phyloP scores from a whole-genome alignment of 768 basidiomycete species.

The Lentinula aciculospora region DNA sequence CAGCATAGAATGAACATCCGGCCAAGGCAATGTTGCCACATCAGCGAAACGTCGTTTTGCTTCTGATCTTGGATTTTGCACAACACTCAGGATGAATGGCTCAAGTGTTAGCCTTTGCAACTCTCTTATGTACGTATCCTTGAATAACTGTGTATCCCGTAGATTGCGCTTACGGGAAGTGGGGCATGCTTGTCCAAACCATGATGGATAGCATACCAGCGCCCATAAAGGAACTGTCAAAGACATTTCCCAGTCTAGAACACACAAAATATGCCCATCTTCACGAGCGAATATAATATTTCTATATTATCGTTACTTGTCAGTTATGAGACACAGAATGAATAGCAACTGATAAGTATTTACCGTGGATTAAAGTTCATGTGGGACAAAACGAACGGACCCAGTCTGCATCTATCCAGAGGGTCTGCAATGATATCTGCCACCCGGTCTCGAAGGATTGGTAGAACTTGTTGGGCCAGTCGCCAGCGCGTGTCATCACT shows the following conservation, averaged over 20 bases:
- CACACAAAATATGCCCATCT: slow-evolving; percentile 14
- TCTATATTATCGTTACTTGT: slow-evolving; percentile 3
- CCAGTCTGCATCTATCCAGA: slow-evolving; percentile 13
- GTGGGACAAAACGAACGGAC: slow-evolving; percentile 18
- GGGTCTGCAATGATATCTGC: slow-evolving; percentile 13
- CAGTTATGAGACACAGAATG: neutral
- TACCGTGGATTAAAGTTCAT: slow-evolving; percentile 16
- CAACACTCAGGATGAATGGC: slow-evolving; percentile 14
- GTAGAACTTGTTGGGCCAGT: slow-evolving; percentile 12
- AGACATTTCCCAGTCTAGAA: slow-evolving; percentile 19
- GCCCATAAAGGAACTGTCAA: slow-evolving; percentile 17
- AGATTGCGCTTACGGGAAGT: slow-evolving; percentile 5
- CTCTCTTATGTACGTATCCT: slow-evolving; percentile 17
- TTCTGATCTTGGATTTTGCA: slow-evolving; percentile 16
- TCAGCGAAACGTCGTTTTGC: slow-evolving; percentile 13
- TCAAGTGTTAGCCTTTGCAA: slow-evolving; percentile 15
- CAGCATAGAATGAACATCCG: slow-evolving; percentile 15
- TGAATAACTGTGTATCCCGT: slow-evolving; percentile 15
- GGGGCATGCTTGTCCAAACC: slow-evolving; percentile 12
- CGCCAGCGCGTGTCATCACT: slow-evolving; percentile 8
- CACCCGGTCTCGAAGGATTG: slow-evolving; percentile 12
- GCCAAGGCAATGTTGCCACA: slow-evolving; percentile 15
- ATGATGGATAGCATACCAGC: slow-evolving; percentile 15
- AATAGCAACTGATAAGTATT: neutral
- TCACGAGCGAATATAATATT: slow-evolving; percentile 16